Evolutionary conservation across 2,329 filamentous ascomycete species (phyloP), one percentile per base, ranked within the genome.

Genomic region (Fusarium acutatum): DNA sequence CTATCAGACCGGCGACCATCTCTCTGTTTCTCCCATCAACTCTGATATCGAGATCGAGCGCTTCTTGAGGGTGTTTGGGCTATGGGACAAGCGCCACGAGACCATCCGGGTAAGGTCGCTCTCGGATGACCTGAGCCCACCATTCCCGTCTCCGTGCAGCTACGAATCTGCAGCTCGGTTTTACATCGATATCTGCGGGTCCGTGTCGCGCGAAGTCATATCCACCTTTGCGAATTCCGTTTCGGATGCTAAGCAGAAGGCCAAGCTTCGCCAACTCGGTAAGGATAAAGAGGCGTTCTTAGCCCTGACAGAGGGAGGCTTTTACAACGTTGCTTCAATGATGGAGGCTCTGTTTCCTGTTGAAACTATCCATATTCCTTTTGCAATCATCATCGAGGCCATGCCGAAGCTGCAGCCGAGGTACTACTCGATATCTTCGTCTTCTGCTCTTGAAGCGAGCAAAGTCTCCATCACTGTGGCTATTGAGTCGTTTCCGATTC

Each of bases 371-470:
- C 3, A n/a, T 32, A 7, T 49, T 6, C 15, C 7, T 0, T 49
- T 49, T 32, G 28, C 28, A 9, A 30, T 49, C 11, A 49, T 52
- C 17, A 35, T 52, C 12, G 49, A 52, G 18, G n/a, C 30, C 2
- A 20, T 52, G 32, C n/a, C 49, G 8, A 34, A 22, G n/a, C 13
- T 52, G 7, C 30, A 35, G 8, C 12, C 49, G 2, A 10, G 32
- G 3, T 52, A 35, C 17, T 52, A 52, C 32, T 52, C 32, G 4
- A 22, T 52, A 2, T 52, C 49, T 15, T 52, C 49, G 0, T 52
- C 49, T 3, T 35, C 32, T 0, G 12, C 30, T 6, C n/a, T 35
- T 1, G 30, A 52, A 11, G 5, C 17, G 0, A 1, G 0, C 13
- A 34, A 15, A 20, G n/a, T 35, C 0, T 35, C 49, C 0, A 52